Base-by-base conservation (phyloP, 371 early-diverging fungal genomes). In the Circinella minor region DNA sequence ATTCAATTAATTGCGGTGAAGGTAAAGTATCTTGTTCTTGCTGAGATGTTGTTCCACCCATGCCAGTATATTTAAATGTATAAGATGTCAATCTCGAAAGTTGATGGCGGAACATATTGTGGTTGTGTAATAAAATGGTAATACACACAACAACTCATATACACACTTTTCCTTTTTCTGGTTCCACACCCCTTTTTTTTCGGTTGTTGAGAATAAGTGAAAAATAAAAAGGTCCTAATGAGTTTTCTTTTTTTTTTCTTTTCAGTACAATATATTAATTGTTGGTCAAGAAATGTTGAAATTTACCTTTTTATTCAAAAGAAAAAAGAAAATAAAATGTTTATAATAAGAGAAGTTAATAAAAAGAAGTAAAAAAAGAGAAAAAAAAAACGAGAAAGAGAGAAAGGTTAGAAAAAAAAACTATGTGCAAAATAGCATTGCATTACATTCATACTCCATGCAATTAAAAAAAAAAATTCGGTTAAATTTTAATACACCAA, bases 41-140 rank as follows among this genome's bases (percentile, higher is more conserved):
- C 48, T 76, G 61, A 15, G 74, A 67, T 37, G 74, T 70, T 9
- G 78, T 57, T 49, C 81, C 77, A 43, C 71, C 77, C 39, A 78
- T 71, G 18, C 77, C 74, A 15, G 81, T 79, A 68, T 78, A 81
- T 59, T 79, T 83, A 59, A 83, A 60, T 1, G 83, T 80, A 14
- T 77, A 76, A 27, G 81, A 73, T 1, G 82, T 82, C 17, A 78
- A 68, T 63, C 74, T 73, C 20, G 83, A 76, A n/a, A 82, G 55
- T 64, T 77, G 76, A 14, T 76, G 82, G 47, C 82, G 77, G 70
- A 82, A 76, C 77, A 82, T 78, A 27, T 14, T 51, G 51, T 48
- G 48, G 18, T 47, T 49, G 18, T 37, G 18, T 46, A 61, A 37
- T 43, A 60, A 34, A 60, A n/a, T 20, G 15, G 38, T 34, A 34